These are phyloP conservation scores for Xylaria grammica DNA, from an alignment of 495 filamentous ascomycete species.

Conservation along the genomic window DNA sequence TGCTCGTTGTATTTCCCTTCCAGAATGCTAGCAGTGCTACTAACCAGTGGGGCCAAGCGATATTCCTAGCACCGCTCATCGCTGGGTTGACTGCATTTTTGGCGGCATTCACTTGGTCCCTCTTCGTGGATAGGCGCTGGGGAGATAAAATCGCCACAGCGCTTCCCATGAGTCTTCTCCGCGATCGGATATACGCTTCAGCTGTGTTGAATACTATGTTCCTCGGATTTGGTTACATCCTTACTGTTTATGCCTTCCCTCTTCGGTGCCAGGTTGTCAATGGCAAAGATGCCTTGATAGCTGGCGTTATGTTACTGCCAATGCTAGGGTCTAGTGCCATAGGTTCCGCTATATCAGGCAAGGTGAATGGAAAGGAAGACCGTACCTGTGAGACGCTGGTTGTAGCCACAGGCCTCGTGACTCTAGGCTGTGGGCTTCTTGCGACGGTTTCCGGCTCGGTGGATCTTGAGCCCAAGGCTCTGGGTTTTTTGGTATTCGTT, in stretches of 20 bases:
- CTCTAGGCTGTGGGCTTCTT: constrained; percentile 47
- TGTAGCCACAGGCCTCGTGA: constrained; percentile 38
- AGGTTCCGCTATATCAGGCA: constrained; percentile 51
- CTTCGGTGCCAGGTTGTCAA: constrained; percentile 65
- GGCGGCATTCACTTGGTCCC: constrained; percentile 51
- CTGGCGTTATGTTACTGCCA: constrained; percentile 65
- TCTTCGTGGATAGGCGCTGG: constrained; percentile 33
- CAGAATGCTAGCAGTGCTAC: constrained; percentile 56
- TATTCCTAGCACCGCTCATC: constrained; percentile 53
- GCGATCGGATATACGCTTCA: constrained; percentile 47
- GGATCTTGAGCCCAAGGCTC: constrained; percentile 40
- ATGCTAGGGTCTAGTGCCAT: constrained; percentile 56
- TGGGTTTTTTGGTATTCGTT: constrained; percentile 51
- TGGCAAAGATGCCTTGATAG: constrained; percentile 47
- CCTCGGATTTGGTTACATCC: constrained; percentile 62
- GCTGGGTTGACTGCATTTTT: constrained; percentile 48
- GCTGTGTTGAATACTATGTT: constrained; percentile 49
- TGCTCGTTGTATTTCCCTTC: constrained; percentile 64
- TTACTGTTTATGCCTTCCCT: constrained; percentile 62
- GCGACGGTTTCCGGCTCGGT: constrained; percentile 37
- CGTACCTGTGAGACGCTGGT: constrained; percentile 43
- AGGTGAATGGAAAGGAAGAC: constrained; percentile 39
- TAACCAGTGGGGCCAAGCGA: constrained; percentile 42
- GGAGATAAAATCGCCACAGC: constrained; percentile 41
- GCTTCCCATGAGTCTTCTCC: constrained; percentile 49